Base-by-base conservation (phyloP, 768 basidiomycete genomes). In the Ramaria sp. region DNA sequence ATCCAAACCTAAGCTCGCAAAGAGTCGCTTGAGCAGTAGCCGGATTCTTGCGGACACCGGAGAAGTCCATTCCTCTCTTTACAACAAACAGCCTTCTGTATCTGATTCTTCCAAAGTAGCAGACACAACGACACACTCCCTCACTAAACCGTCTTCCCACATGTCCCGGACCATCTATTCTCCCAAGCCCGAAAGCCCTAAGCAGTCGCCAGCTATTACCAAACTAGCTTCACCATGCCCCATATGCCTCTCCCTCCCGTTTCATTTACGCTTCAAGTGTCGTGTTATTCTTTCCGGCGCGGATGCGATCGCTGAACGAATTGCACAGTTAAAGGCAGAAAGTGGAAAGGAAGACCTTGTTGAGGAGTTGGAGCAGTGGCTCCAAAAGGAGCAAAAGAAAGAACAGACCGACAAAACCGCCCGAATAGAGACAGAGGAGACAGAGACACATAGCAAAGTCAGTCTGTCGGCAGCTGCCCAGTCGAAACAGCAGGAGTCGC, bases 181-280 rank as follows among this genome's bases (percentile, higher is more conserved):
- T 27, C 4, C 22, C 18, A 5, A 9, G 1, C 25, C 24, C 15
- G 7, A 9, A n/a, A 27, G 2, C 45, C 1, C 8, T 6, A 30
- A 30, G 28, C 13, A 30, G 13, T 16, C 45, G 5, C 3, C 18
- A 3, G 4, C 4, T 7, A 1, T 24, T 24, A 27, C 45, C 45
- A 6, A 47, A 30, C 20, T 25, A 25, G 9, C 3, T n/a, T 6
- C 28, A n/a, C 25, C 45, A 27, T 47, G 45, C 28, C 45, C 45
- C 24, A 65, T 78, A 20, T 83, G 81, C 63, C 64, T 67, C 18
- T 63, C 63, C 43, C 58, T 59, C 3, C 73, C 76, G 6, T 66
- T 69, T 37, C 82, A 83, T 57, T 65, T 70, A 50, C 74, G 72
- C n/a, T 69, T 69, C 48, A 63, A 63, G 42, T 83, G 82, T 61